A percentile compares a stretch with the other conserved stretches of the same genome.
These are phyloP conservation scores for Cytidiella melzeri DNA, from an alignment of 768 basidiomycete species.

Conservation along the genomic window DNA sequence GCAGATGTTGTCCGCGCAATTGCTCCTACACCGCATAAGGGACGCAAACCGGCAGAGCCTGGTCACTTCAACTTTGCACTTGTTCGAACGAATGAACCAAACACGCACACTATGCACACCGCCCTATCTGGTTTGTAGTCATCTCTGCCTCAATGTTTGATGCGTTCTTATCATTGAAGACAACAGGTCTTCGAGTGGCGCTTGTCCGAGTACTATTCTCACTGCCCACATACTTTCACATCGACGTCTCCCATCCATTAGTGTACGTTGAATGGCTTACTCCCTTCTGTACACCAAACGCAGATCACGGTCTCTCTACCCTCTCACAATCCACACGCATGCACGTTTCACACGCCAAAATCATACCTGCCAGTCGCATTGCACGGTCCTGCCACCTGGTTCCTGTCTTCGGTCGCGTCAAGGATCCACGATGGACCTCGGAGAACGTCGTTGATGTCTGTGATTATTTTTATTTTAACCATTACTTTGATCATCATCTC, in stretches of 20 bases:
- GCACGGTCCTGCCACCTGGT: constrained; percentile 1
- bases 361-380: neutral
- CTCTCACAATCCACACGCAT: neutral
- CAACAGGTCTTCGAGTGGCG: constrained; percentile 4
- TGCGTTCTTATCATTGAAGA: neutral
- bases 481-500: neutral
- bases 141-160: neutral
- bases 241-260: neutral
- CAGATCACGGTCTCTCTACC: neutral
- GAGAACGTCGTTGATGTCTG: neutral
- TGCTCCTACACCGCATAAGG: neutral
- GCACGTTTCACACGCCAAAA: neutral
- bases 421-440: neutral
- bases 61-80: neutral
- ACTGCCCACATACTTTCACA: neutral
- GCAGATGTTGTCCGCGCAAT: neutral
- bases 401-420: neutral
- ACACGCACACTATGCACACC: neutral
- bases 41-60: neutral
- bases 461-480: neutral
- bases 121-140: neutral
- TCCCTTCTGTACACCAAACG: neutral
- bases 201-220: constrained; percentile 1
- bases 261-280: constrained; percentile 6
- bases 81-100: neutral